Percentiles rank a stretch among this genome's conserved stretches.
These are phyloP conservation scores for Debaryomycetaceae sp. DNA, from an alignment of 1,139 yeast genomes.

Conservation along the genomic window DNA sequence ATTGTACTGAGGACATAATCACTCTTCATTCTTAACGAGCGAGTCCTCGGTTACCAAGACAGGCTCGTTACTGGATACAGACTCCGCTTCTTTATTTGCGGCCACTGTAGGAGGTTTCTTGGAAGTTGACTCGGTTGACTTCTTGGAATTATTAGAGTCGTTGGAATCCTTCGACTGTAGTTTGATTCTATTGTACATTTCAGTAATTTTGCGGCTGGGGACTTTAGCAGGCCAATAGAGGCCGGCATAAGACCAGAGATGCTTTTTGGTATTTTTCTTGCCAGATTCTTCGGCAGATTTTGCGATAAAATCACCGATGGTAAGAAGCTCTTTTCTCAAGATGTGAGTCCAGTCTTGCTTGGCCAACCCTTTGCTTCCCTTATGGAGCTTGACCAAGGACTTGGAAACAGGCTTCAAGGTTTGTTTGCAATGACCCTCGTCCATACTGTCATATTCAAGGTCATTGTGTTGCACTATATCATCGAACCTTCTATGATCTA, in stretches of 20 bases:
- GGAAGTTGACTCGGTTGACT: neutral
- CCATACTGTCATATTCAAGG: constrained; percentile 77
- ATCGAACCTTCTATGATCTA: constrained; percentile 12
- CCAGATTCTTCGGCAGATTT: constrained; percentile 6
- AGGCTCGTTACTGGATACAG: neutral
- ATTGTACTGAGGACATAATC: neutral
- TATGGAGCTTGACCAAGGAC: constrained; percentile 70
- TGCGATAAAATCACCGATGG: constrained; percentile 73
- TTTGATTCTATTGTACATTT: constrained; percentile 75
- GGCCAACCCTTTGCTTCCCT: constrained; percentile 78
- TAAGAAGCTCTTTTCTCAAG: constrained; percentile 67
- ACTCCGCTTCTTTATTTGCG: neutral
- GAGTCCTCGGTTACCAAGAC: neutral
- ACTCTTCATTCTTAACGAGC: neutral
- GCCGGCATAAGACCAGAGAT: constrained; percentile 88
- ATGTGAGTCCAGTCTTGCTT: constrained; percentile 81
- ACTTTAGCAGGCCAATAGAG: constrained; percentile 93
- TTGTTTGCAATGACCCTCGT: constrained; percentile 65
- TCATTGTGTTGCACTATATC: constrained; percentile 29
- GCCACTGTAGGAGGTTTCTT: neutral
- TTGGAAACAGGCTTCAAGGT: constrained; percentile 69
- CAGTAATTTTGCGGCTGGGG: constrained; percentile 73
- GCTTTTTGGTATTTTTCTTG: constrained; percentile 40
- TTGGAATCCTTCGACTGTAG: constrained; percentile 10
- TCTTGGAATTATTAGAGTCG: constrained; percentile 1